Percentiles rank a stretch among this genome's conserved stretches.
Conservation (phyloP, 208 protist species). For the Trypanosoma congolense region DNA sequence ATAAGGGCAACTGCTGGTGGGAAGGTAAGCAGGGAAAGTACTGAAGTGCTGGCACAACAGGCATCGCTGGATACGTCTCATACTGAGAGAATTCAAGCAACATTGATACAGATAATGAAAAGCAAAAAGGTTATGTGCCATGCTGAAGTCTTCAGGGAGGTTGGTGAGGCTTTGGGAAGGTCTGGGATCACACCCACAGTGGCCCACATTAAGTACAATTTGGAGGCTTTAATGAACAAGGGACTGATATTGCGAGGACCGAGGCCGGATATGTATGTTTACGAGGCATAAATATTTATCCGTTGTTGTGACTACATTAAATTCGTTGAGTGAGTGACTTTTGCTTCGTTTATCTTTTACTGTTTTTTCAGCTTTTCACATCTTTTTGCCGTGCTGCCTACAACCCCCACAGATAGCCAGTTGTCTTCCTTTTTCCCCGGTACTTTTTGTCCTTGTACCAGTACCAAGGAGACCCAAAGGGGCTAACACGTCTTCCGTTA, state of each 20-base stretch:
- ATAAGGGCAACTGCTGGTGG: slow-evolving; percentile 11
- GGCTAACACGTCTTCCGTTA: too few relatives aligned
- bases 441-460: too few relatives aligned
- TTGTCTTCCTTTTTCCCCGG: too few relatives aligned
- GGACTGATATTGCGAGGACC: slow-evolving; percentile 46
- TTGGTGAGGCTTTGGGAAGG: slow-evolving; percentile 25
- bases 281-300: slow-evolving; percentile 6
- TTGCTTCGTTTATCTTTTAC: too few relatives aligned
- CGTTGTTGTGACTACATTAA: not conserved
- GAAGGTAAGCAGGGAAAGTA: slow-evolving; percentile 2
- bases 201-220: slow-evolving; percentile 49
- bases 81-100: slow-evolving; percentile 51
- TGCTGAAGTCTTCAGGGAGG: slow-evolving; percentile 34
- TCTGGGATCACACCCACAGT: slow-evolving; percentile 29
- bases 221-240: slow-evolving; percentile 68
- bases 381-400: too few relatives aligned
- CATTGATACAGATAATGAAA: slow-evolving; percentile 66
- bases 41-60: slow-evolving; percentile 2
- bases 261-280: slow-evolving; percentile 26
- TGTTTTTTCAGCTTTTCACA: too few relatives aligned
- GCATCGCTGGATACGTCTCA: slow-evolving; percentile 22
- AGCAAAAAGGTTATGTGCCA: slow-evolving; percentile 43
- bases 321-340: too few relatives aligned
- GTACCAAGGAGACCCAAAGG: too few relatives aligned
- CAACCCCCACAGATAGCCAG: too few relatives aligned